These are phyloP conservation scores for Saccharomyces hybrid DNA, from an alignment of 1,139 yeast species.

Conservation along the genomic window DNA sequence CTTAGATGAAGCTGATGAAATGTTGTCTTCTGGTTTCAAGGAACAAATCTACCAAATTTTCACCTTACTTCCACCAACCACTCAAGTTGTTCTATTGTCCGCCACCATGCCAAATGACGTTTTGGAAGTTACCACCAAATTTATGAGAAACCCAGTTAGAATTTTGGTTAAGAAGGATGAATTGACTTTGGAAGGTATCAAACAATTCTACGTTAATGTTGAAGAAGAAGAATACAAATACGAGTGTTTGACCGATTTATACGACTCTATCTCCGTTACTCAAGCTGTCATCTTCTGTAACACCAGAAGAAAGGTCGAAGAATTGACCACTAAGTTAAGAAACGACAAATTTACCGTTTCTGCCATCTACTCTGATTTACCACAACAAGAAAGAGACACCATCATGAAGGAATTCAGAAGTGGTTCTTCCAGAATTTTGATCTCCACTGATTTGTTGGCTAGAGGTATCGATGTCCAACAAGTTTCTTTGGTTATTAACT, in stretches of 20 bases:
- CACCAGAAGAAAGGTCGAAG: conserved; percentile 97
- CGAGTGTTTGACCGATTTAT: conserved; percentile 92
- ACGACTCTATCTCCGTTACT: conserved; percentile 95
- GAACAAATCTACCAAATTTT: conserved; percentile 96
- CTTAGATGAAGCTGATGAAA: conserved; percentile 98
- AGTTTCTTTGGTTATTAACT: conserved; percentile 95
- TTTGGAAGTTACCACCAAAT: conserved; percentile 90
- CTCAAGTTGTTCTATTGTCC: conserved; percentile 92
- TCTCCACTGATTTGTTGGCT: conserved; percentile 95
- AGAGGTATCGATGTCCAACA: conserved; percentile 99
- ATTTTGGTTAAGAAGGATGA: conserved; percentile 97
- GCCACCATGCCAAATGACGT: conserved; percentile 99
- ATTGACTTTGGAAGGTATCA: conserved; percentile 95
- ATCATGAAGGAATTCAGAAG: conserved; percentile 98
- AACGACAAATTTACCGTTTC: conserved; percentile 90
- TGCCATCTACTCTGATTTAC: conserved; percentile 95
- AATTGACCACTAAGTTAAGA: conserved; percentile 78
- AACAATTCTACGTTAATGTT: conserved; percentile 91
- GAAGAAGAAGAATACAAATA: conserved; percentile 90
- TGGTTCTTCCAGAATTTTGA: conserved; percentile 95
- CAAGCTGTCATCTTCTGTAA: conserved; percentile 99
- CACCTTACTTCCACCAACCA: conserved; percentile 86
- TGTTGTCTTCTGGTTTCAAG: conserved; percentile 94
- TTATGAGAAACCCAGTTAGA: conserved; percentile 96
- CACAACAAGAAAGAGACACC: conserved; percentile 94